Evolutionary conservation across 768 basidiomycete species (phyloP).

Genomic region (Termitomyces sp.): DNA sequence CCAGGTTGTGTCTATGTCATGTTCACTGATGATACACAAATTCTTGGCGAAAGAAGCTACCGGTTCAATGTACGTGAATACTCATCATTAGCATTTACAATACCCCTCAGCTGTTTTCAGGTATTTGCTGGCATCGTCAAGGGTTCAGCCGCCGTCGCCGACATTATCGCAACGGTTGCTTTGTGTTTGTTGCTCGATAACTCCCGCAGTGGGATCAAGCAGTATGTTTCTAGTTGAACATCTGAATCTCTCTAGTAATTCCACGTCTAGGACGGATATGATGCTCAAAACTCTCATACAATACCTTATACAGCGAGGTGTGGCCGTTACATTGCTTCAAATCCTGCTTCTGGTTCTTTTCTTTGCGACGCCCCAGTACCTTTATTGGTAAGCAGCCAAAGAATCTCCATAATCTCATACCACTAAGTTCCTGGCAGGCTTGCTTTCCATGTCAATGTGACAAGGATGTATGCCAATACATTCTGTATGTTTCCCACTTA

Average conservation of each 20-base stretch:
- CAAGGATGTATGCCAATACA: background rate
- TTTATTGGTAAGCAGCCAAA: background rate
- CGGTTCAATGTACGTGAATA: background rate
- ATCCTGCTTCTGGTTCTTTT: background rate
- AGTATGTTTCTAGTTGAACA: background rate
- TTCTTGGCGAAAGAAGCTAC: background rate
- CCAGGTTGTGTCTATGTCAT: background rate
- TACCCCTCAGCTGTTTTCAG: background rate
- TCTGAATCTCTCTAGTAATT: too few relatives aligned
- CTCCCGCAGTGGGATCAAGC: background rate
- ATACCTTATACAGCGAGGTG: background rate
- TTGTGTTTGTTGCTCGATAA: background rate
- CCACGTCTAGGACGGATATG: background rate
- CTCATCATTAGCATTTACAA: background rate
- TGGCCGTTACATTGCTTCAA: background rate
- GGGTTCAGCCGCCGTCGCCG: background rate
- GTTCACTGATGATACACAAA: background rate
- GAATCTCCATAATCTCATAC: background rate
- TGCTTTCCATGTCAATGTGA: background rate
- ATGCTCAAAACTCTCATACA: background rate
- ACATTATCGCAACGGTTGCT: background rate
- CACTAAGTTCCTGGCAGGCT: background rate
- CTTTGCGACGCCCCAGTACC: background rate
- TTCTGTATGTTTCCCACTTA: background rate
- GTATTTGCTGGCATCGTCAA: background rate